Base-by-base conservation (phyloP, 2,329 filamentous ascomycete species). In the Pseudonectria buxi region DNA sequence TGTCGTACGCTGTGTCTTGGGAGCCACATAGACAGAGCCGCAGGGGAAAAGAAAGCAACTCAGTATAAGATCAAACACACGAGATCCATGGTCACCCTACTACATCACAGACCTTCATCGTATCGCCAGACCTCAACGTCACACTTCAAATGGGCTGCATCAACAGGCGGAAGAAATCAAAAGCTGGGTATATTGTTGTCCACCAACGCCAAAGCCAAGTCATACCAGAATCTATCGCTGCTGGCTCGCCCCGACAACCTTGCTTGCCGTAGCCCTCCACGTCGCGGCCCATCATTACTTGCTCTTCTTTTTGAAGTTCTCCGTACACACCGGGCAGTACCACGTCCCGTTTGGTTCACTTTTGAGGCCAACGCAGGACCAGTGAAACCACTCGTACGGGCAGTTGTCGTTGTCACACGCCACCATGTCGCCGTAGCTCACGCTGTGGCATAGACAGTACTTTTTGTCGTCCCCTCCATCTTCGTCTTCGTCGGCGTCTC, bases 351-450 rank as follows among this genome's bases (percentile, higher is more conserved):
- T 75, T 7, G 79, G 79, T 55, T 82, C 78, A 49, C 73, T 80
- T 59, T 79, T 81, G 24, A 83, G 67, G 14, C 78, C 76, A 32
- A 83, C 79, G 50, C 79, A 83, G 28, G 69, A 78, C 83, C 85
- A 92, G 63, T 92, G 86, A 59, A 92, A 92, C 86, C 86, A 92
- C 63, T 92, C 85, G 54, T 77, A 85, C 30, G 80, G 78, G 61
- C 86, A 92, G 46, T 81, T 73, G 39, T 83, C 78, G 58, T 90
- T 90, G 65, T 92, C 86, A 64, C 86, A 92, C 22, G 84, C 86
- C 44, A 92, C 85, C 86, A 92, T 92, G 54, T 90, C 83, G 42
- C 86, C 86, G 54, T 85, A 88, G 59, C 83, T 87, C 46, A 89
- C 82, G 50, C 83, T 83, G 57, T 89, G 82, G 59, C 86, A 92